Conservation (phyloP, 768 basidiomycete genomes). For the Cystobasidium tubakii region DNA sequence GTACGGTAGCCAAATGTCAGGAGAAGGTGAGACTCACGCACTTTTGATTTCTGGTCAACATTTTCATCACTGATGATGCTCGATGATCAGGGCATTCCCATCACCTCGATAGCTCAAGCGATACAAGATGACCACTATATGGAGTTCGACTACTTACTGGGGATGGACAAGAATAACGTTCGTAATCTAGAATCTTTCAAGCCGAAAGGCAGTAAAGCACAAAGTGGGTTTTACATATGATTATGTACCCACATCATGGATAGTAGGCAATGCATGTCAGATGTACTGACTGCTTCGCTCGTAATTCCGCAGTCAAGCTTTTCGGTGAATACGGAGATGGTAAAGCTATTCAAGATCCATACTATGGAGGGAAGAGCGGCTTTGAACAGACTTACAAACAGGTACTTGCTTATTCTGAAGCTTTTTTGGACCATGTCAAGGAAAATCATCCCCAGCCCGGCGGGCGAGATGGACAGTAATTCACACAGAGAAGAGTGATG, state of each 20-base stretch:
- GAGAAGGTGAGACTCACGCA: constrained; percentile 11
- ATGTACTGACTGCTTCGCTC: neutral
- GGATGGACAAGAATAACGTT: constrained; percentile 35
- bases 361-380: constrained; percentile 33
- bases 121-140: constrained; percentile 6
- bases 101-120: constrained; percentile 20
- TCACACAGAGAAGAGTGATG: neutral
- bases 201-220: constrained; percentile 11
- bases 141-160: constrained; percentile 30
- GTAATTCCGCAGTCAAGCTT: neutral
- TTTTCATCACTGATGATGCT: neutral
- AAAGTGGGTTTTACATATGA: too few species aligned
- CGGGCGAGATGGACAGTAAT: neutral
- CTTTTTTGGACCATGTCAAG: constrained; percentile 15
- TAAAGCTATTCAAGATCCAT: constrained; percentile 31
- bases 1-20: constrained; percentile 33
- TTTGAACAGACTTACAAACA: constrained; percentile 35
- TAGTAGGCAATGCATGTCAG: neutral
- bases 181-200: constrained; percentile 16
- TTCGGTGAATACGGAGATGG: constrained; percentile 36
- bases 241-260: too few species aligned
- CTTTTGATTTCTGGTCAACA: neutral
- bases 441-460: neutral
- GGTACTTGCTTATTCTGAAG: constrained; percentile 24
- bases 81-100: constrained; percentile 23